Evolutionary conservation across 805 yeast species (phyloP), one percentile per base, ranked within the genome.

Genomic region (Clavispora phyllophila): DNA sequence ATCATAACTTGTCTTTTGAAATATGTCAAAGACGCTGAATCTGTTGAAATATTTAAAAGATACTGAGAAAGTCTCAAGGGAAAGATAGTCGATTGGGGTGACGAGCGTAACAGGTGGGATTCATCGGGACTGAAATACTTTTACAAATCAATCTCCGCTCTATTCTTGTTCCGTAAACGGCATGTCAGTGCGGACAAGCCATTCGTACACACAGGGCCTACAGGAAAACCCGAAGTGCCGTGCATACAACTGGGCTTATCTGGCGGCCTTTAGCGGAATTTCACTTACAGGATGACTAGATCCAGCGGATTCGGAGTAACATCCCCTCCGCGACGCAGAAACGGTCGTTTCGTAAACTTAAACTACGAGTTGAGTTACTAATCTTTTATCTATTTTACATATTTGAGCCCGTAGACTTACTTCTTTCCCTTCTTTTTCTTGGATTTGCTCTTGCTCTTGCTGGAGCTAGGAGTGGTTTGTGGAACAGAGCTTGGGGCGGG

Each of bases 401-500:
- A 29, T 9, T 13, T 6, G 33, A 17, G 20, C 8, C 20, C n/a
- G 33, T 15, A n/a, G 20, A 17, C 24, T 17, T 35, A 53, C 48
- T 53, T 53, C 48, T 48, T 51, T 9, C 51, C 53, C 53, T 48
- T 50, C 33, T 29, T 27, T 49, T 50, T 52, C 38, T 47, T 49
- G 36, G 40, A 40, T 36, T 46, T 47, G 14, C 57, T 56, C 44
- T 67, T 66, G 39, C 36, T 41, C 40, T 42, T 40, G 34, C 28
- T 44, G 36, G 41, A 39, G 36, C 42, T 27, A 6, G 47, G n/a
- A 3, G 60, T 39, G 18, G 65, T 53, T 41, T 63, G 63, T 41
- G 58, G 60, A 4, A 68, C 55, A 14, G 41, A 12, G 37, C 10
- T 12, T 17, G 55, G 50, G 2, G 55, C 52, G 4, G 54, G 54